These are phyloP conservation scores for Lachancea quebecensis DNA, from an alignment of 805 yeast species.

Conservation along the genomic window DNA sequence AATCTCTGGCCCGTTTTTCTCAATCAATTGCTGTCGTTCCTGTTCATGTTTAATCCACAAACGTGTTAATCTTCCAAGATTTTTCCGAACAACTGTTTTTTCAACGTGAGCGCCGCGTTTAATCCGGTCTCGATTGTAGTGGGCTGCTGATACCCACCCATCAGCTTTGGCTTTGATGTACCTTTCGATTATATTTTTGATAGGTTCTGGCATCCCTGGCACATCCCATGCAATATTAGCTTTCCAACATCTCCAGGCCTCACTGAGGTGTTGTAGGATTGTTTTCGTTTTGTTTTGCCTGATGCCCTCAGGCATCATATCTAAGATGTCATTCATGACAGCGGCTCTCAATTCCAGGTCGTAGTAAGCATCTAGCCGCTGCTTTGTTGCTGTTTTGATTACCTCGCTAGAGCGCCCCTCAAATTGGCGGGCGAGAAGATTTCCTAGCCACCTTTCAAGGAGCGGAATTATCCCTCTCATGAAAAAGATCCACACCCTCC, in stretches of 20 bases:
- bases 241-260: slow-evolving; percentile 99
- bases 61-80: slow-evolving; percentile 84
- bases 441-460: slow-evolving; percentile 92
- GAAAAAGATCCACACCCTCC: slow-evolving; percentile 94
- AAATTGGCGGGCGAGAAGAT: slow-evolving; percentile 83
- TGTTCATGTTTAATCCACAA: slow-evolving; percentile 92
- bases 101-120: slow-evolving; percentile 88
- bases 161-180: slow-evolving; percentile 94
- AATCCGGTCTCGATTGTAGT: slow-evolving; percentile 83
- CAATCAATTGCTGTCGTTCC: slow-evolving; percentile 72
- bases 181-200: slow-evolving; percentile 77
- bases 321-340: slow-evolving; percentile 91
- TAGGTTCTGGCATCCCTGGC: slow-evolving; percentile 90
- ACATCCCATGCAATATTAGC: slow-evolving; percentile 98
- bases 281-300: slow-evolving; percentile 81
- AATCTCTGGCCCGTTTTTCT: slow-evolving; percentile 81
- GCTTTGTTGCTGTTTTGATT: slow-evolving; percentile 91
- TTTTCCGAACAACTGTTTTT: slow-evolving; percentile 89
- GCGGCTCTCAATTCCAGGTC: slow-evolving; percentile 90
- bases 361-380: slow-evolving; percentile 89
- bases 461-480: slow-evolving; percentile 88
- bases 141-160: slow-evolving; percentile 93
- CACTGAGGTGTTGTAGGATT: slow-evolving; percentile 86
- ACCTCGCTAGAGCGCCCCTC: slow-evolving; percentile 93
- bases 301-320: slow-evolving; percentile 94